Base-by-base conservation (phyloP, 2,329 filamentous ascomycete species). In the Magnaporthiopsis incrustans region DNA sequence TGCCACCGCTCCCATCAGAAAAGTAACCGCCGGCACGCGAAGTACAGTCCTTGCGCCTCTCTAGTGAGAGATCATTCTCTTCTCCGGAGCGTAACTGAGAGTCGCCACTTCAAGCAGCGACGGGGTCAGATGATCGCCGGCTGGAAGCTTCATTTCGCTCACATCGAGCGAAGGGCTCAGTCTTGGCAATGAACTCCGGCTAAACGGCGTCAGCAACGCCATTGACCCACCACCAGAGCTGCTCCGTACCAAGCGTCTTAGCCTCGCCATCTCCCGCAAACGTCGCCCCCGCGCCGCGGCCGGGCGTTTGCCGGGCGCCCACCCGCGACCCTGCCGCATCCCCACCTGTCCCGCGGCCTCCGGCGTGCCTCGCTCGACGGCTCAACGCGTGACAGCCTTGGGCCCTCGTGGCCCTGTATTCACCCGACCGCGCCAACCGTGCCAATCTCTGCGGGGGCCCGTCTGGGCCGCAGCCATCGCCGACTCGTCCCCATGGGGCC, bases 241-340 rank as follows among this genome's bases (percentile, higher is more conserved):
- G 60, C 60, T 56, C 60, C 60, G 60, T 50, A 61, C 35, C 38
- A 61, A 61, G 59, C 14, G 15, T 61, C 60, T 61, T 61, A 61
- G 60, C 60, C 60, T 61, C 30, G 60, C 60, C 11, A 7, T 56
- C 27, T 58, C 32, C 60, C 44, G 44, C 22, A 53, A n/a, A 53
- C 44, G 8, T 3, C 18, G 4, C 14, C 35, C 44, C 44, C n/a
- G 44, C 8, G 44, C 18, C 4, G 44, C 44, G 8, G 2, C 38
- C 11, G 12, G 35, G 35, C 35, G 35, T 14, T 3, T 18, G 35
- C 44, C n/a, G 44, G 44, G 44, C 44, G 44, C 44, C 44, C 44
- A n/a, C n/a, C 44, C 10, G 22, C 44, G 22, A 53, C 44, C 44
- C 44, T 53, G 44, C 44, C 44, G 22, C 44, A 4, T 53, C 44